Base-by-base conservation (phyloP, 257 asterid species). In the Ilex aquifolium region DNA sequence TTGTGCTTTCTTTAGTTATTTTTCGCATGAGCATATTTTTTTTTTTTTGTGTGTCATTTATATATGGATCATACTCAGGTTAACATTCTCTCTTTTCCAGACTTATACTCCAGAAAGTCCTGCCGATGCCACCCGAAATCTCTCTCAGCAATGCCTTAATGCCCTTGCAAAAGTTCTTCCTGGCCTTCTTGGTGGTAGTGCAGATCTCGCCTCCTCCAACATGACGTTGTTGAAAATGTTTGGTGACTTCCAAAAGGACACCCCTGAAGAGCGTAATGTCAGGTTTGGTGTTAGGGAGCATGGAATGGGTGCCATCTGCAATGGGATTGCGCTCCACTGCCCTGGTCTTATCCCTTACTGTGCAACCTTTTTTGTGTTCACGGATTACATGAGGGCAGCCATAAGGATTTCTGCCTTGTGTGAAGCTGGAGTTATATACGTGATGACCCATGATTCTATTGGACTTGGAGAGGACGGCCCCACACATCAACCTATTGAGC, bases 201-300 rank as follows among this genome's bases (percentile, higher is more conserved):
- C 95, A 53, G 95, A 87, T 73, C 90, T 87, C n/a, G 95, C 95
- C 59, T 85, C 95, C 32, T 87, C 95, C 74, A 87, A 87, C 79
- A 87, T 87, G 95, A 87, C 95, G 42, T 90, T 87, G 66, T 60
- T 87, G 61, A 87, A 87, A 83, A 70, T 70, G 75, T 87, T 79
- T 15, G 95, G 95, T 0, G 82, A 87, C 78, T 87, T 85, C 86
- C 95, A 87, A 57, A 87, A 82, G 76, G 66, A 62, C 73, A 87
- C 93, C 3, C 93, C 95, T 3, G 95, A 85, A 76, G 95, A 87
- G 61, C 88, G 95, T 4, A 87, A 87, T 30, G 54, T 87, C 30
- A 67, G 95, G 52, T 87, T 87, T 44, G 65, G 65, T 31, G 56
- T 61, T 4, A 53, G 65, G 13, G 65, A 61, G 31, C 56, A 42